Base-by-base conservation (phyloP, 305 asterid genomes). In the Fraxinus sp. region DNA sequence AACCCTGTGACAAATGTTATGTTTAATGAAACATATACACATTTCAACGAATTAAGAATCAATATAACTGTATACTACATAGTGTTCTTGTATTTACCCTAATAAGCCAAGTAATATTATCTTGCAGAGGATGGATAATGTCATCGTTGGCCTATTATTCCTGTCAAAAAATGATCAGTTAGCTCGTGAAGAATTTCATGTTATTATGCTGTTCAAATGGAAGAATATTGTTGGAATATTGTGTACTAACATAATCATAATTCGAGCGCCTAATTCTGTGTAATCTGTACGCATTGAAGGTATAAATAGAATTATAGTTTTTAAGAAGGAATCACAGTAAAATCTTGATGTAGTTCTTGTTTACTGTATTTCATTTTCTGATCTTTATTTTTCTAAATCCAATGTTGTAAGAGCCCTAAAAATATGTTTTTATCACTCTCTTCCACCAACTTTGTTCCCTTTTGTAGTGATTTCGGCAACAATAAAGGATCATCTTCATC, bases 141-240 rank as follows among this genome's bases (percentile, higher is more conserved):
- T 85, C 87, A 87, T 86, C 80, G 18, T 81, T 5, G 90, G 87
- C 83, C 89, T 83, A 10, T 59, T 55, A 70, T 82, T 79, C 88
- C 90, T 87, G 90, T 79, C 39, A 71, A 35, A 57, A 14, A 36
- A 59, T 46, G 11, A 35, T 14, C 41, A 4, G 49, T 66, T 84
- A 76, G 64, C 41, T 36, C 39, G 39, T 36, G 39, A 36, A 36
- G 39, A 36, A 36, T 36, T 36, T 36, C 39, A 36, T 36, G 39
- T 5, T 35, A 35, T 35, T 35, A 39, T 39, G 46, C 46, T 39
- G 46, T 39, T 39, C 11, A 39, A 39, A 39, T 39, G 46, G 13
- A 3, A 39, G 13, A n/a, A n/a, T n/a, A 39, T 39, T 39, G 11
- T 39, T 11, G n/a, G 39, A 36, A 36, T 36, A 36, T 36, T 36